Evolutionary conservation across 2,329 filamentous ascomycete genomes (phyloP), one percentile per base, ranked within the genome.

Genomic region (Chalaropsis ovoidea): DNA sequence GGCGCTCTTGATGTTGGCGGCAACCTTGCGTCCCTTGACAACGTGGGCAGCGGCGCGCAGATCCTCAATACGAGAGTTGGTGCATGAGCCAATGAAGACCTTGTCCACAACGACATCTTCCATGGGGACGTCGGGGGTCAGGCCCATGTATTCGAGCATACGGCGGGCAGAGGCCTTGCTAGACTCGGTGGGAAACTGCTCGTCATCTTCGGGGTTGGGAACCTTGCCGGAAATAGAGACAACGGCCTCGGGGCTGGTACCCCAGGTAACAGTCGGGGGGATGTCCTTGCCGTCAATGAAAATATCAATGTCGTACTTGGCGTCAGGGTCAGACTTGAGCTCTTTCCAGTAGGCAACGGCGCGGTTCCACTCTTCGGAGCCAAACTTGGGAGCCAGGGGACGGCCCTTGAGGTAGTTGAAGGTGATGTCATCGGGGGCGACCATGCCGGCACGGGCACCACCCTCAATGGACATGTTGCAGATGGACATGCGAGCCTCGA

Each of bases 391-490:
- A 17, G 93, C 92, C 70, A 99, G 80, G 47, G 94, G 94, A 69
- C 87, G 86, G 71, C 88, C 90, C 80, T 94, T 94, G 72, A 99
- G 87, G 74, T 97, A 99, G 70, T 95, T 90, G 71, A 96, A 96
- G 35, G 94, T 97, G 67, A 81, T 88, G 73, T 96, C 87, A 73
- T 99, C 94, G 4, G 94, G 94, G 10, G 94, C 94, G 67, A 99
- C 87, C 91, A 99, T 95, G 70, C 94, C 94, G 68, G 93, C 93
- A 77, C 94, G 84, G 61, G 94, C 94, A 76, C 94, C 94, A 70
- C 82, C 94, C 80, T 99, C 94, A 71, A 97, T 96, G 15, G 92
- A 91, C 94, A 97, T 97, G 80, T 99, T 99, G 81, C 94, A 97
- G 75, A 99, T 95, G 69, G 92, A 96, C 94, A 99, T 97, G 70